Evolutionary conservation across 257 asterid genomes (phyloP).

Genomic region (Solanum virginianum): DNA sequence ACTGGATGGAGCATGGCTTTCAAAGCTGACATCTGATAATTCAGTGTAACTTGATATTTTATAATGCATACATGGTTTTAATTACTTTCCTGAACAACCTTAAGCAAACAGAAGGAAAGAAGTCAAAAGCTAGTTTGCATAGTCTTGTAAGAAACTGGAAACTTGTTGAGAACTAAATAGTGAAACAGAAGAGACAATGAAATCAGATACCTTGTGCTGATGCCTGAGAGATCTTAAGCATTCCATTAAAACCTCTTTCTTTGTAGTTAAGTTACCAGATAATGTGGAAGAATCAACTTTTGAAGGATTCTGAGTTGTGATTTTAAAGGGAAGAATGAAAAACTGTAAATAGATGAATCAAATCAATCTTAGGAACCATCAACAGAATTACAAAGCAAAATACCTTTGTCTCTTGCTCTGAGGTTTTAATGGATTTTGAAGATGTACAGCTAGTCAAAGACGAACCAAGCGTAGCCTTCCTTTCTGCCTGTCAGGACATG

Average conservation of each 20-base stretch:
- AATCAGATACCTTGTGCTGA: conserved; percentile 42
- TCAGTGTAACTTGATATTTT: background rate
- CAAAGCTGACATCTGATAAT: background rate
- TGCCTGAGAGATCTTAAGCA: conserved; percentile 60
- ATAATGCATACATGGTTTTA: background rate
- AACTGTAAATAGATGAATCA: background rate
- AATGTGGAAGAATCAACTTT: conserved; percentile 10
- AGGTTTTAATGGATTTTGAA: conserved; percentile 7
- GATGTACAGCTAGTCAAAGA: conserved; percentile 13
- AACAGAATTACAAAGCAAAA: background rate
- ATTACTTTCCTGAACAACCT: background rate
- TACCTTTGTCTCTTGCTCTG: conserved; percentile 19
- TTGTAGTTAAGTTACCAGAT: conserved; percentile 14
- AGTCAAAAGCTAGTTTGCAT: background rate
- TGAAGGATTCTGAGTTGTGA: conserved; percentile 16
- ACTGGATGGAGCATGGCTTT: background rate
- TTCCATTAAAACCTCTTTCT: conserved; percentile 37
- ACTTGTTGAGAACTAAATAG: background rate
- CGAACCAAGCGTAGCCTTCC: conserved; percentile 27
- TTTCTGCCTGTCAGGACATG: conserved; percentile 32
- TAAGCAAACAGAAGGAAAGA: background rate
- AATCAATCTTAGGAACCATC: background rate
- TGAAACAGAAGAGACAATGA: background rate
- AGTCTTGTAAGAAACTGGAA: background rate
- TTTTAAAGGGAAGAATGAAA: background rate